Evolutionary conservation across 129 eudicot genomes (phyloP).

Genomic region (Chrysanthemum seticuspe): DNA sequence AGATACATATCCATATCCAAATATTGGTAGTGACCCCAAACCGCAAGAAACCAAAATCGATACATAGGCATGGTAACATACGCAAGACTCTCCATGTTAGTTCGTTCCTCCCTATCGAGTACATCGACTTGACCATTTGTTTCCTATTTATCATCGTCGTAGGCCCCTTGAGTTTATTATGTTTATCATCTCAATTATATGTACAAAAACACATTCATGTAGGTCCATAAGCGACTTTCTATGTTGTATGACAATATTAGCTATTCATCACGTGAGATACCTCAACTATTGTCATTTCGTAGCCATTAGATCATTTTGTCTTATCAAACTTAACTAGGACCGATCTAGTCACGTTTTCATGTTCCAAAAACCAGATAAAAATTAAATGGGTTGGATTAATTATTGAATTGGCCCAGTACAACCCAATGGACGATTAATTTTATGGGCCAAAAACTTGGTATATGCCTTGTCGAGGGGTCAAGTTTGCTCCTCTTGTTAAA

Average conservation of each 20-base stretch:
- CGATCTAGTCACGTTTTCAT: conserved; percentile 26
- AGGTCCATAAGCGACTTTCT: conserved; percentile 19
- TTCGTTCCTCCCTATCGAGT: conserved; percentile 18
- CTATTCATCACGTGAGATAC: neutral
- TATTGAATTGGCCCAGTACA: conserved; percentile 6
- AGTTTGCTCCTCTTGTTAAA: conserved; percentile 23
- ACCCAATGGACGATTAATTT: conserved; percentile 17
- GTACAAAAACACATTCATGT: conserved; percentile 17
- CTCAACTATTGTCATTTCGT: neutral
- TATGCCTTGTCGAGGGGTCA: conserved; percentile 26
- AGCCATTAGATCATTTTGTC: conserved; percentile 13
- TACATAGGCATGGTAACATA: neutral
- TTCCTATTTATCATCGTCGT: conserved; percentile 16
- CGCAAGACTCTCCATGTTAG: conserved; percentile 29
- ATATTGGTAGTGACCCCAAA: neutral
- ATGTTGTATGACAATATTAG: neutral
- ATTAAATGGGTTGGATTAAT: conserved; percentile 2
- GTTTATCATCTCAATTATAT: neutral
- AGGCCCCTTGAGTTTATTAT: conserved; percentile 17
- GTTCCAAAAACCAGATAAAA: neutral
- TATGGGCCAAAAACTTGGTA: conserved; percentile 11
- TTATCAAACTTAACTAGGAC: neutral
- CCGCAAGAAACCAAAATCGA: conserved; percentile 19
- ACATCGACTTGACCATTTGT: conserved; percentile 30
- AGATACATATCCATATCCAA: neutral